Evolutionary conservation across 1,139 yeast species (phyloP).

Genomic region (Yamadazyma diddensiae): DNA sequence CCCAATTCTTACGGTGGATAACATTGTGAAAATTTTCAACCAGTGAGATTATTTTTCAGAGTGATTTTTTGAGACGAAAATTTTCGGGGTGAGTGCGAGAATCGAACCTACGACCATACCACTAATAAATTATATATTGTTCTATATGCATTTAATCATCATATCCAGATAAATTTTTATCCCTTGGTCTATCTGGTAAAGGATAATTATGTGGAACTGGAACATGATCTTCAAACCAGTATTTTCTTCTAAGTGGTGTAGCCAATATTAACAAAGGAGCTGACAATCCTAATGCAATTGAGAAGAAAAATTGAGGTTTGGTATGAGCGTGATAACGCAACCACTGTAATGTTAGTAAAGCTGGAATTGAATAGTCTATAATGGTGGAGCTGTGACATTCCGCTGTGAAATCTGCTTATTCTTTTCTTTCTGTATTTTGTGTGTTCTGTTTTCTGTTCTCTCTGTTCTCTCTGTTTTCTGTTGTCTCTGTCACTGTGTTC

Average conservation of each 20-base stretch:
- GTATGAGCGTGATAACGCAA: slow-evolving; percentile 76
- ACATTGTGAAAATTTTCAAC: neutral
- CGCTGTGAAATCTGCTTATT: too few species aligned
- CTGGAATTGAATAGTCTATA: too few species aligned
- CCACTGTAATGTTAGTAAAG: slow-evolving; percentile 57
- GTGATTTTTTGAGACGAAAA: too few species aligned
- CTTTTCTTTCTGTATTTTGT: too few species aligned
- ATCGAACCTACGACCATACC: too few species aligned
- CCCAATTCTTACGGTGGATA: slow-evolving; percentile 4
- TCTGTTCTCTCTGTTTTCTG: too few species aligned
- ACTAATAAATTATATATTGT: slow-evolving; percentile 1
- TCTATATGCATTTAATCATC: slow-evolving; percentile 42
- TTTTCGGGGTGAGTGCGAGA: too few species aligned
- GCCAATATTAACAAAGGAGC: slow-evolving; percentile 64
- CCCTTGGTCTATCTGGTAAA: slow-evolving; percentile 56
- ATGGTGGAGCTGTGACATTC: too few species aligned
- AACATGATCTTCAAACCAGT: slow-evolving; percentile 62
- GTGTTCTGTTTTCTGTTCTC: too few species aligned
- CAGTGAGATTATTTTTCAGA: slow-evolving; percentile 1
- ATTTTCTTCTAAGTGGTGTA: slow-evolving; percentile 72
- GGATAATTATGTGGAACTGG: slow-evolving; percentile 74
- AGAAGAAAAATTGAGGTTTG: slow-evolving; percentile 72
- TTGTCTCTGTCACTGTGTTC: neutral
- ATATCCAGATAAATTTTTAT: slow-evolving; percentile 47
- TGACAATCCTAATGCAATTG: slow-evolving; percentile 63